Conservation (phyloP, 1,139 yeast genomes). For the Lizanozyma gosingica region DNA sequence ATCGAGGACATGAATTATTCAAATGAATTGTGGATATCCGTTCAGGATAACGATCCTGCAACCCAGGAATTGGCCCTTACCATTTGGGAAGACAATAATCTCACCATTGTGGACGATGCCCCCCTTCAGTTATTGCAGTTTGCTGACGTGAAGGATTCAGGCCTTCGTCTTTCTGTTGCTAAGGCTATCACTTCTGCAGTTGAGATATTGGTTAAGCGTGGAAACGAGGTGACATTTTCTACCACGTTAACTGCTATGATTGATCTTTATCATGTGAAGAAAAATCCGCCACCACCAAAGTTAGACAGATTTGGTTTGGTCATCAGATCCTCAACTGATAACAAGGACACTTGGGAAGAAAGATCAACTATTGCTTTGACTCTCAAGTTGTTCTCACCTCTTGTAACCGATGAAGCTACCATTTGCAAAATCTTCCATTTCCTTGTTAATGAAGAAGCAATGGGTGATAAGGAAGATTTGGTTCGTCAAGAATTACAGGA, state of each 20-base stretch:
- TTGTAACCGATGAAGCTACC: slow-evolving; percentile 23
- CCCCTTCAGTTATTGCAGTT: slow-evolving; percentile 39
- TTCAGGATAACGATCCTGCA: slow-evolving; percentile 62
- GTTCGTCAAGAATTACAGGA: slow-evolving; percentile 82
- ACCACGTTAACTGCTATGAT: slow-evolving; percentile 36
- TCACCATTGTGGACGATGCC: slow-evolving; percentile 36
- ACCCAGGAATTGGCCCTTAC: slow-evolving; percentile 63
- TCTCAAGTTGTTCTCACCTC: slow-evolving; percentile 48
- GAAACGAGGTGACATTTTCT: slow-evolving; percentile 19
- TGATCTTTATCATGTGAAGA: slow-evolving; percentile 46
- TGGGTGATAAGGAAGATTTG: slow-evolving; percentile 64
- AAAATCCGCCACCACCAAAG: slow-evolving; percentile 70
- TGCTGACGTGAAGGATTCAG: slow-evolving; percentile 48
- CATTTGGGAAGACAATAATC: slow-evolving; percentile 76
- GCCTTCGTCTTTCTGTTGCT: slow-evolving; percentile 61
- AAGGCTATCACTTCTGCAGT: slow-evolving; percentile 49
- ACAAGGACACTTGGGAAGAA: slow-evolving; percentile 73
- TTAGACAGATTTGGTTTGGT: slow-evolving; percentile 75
- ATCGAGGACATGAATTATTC: slow-evolving; percentile 35
- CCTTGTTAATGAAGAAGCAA: slow-evolving; percentile 50
- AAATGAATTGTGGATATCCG: slow-evolving; percentile 69
- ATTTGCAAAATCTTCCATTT: slow-evolving; percentile 49
- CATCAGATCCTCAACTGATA: slow-evolving; percentile 49
- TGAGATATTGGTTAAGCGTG: slow-evolving; percentile 15
- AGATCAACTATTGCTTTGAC: slow-evolving; percentile 76